Conservation (phyloP, 192 early-diverging fungal genomes). For the Linnemannia elongata region DNA sequence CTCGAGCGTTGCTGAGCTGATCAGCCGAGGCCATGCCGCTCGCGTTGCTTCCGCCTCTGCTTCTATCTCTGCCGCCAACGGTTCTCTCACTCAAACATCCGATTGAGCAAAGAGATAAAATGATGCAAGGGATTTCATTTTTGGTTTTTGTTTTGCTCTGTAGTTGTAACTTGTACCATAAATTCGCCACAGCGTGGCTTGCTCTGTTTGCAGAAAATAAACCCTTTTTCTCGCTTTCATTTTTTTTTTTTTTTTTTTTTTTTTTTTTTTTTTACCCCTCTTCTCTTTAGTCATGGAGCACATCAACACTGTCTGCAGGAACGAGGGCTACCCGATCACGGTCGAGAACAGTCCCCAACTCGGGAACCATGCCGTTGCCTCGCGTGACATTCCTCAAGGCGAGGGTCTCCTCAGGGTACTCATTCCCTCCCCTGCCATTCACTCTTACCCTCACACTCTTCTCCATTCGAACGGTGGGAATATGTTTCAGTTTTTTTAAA, state of each 20-base stretch:
- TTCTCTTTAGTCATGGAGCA: conserved; percentile 27
- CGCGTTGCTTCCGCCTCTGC: conserved; percentile 9
- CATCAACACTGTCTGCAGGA: conserved; percentile 38
- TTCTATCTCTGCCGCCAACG: neutral
- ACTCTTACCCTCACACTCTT: neutral
- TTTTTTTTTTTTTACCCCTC: neutral
- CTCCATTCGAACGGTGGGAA: neutral
- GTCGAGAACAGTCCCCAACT: conserved; percentile 35
- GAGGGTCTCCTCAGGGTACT: conserved; percentile 48
- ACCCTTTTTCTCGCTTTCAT: no score
- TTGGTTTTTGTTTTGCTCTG: neutral
- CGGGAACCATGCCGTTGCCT: conserved; percentile 50
- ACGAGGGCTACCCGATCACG: conserved; percentile 47
- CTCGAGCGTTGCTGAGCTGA: conserved; percentile 17
- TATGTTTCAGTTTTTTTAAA: neutral
- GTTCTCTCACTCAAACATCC: neutral
- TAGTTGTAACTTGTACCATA: neutral
- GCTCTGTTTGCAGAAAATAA: neutral
- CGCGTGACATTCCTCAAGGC: conserved; percentile 47
- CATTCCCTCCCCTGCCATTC: no score
- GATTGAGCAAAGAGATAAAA: neutral
- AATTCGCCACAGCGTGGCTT: neutral
- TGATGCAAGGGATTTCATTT: neutral
- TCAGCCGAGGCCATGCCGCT: conserved; percentile 15
- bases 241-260: neutral